Evolutionary conservation across 1,139 yeast species (phyloP), one percentile per base, ranked within the genome.

Genomic region (Arxiozyma heterogenica): DNA sequence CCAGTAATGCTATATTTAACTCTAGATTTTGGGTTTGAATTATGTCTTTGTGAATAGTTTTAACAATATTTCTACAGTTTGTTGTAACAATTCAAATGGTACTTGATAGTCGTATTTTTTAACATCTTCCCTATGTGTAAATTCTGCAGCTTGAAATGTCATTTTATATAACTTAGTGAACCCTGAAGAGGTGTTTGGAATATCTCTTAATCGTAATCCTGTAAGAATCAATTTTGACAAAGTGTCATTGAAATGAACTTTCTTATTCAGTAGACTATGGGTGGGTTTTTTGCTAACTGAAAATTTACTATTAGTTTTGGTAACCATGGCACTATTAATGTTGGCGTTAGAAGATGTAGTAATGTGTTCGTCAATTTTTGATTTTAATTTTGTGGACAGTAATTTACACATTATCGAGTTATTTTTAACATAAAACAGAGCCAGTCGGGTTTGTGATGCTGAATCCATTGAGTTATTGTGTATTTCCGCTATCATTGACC

Each of bases 121-220:
- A 59, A 49, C 12, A 60, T 59, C 53, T 15, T 45, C 47, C 45
- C 71, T 55, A 47, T 64, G 62, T 6, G 69, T 61, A 50, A 67
- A 67, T 52, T 66, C 68, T 7, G 68, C 63, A 0, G 71, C 65
- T 44, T 60, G 55, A 51, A 63, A 65, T 1, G 71, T 66, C 59
- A 63, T 64, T 57, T 63, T 64, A 58, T 61, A 67, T 48, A 67
- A 52, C 49, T 61, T 59, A 27, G 65, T 67, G 50, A 63, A 65
- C 1, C 62, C 64, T 1, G 57, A 41, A 30, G 61, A 61, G 4
- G 61, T 55, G 46, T 62, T 66, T 2, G 66, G 63, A n/a, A 66
- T 59, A 4, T 64, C 67, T 43, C 71, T 56, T 30, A 67, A 52
- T 44, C 71, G 58, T 30, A 67, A 54, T 4, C 70, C 71, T 42